A percentile compares a stretch with the other conserved stretches of the same genome.
These are phyloP conservation scores for Phtheirospermum japonicum DNA, from an alignment of 257 asterid species.

Conservation along the genomic window DNA sequence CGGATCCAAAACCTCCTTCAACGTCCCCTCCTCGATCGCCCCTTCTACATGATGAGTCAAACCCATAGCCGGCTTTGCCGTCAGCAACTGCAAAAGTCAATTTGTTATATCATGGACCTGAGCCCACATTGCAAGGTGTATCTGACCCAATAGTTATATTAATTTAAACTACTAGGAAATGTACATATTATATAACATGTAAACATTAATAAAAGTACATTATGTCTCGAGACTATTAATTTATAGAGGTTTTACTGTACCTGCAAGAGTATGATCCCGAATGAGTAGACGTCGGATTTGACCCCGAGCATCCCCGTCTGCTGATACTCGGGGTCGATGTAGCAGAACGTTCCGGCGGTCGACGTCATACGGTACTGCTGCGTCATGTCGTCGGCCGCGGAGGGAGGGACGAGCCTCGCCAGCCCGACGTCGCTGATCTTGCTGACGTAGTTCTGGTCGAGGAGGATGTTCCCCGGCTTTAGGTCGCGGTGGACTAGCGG, in stretches of 20 bases:
- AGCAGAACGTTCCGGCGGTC: slow-evolving; percentile 87
- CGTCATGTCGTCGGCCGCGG: slow-evolving; percentile 54
- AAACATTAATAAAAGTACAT: too few species aligned
- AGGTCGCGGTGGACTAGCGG: slow-evolving; percentile 93
- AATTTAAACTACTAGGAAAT: too few species aligned
- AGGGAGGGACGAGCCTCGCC: slow-evolving; percentile 76
- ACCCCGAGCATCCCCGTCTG: slow-evolving; percentile 94
- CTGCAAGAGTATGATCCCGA: slow-evolving; percentile 73
- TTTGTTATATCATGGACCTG: too few species aligned
- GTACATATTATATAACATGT: too few species aligned
- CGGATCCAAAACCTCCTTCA: slow-evolving; percentile 61
- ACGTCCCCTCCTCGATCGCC: slow-evolving; percentile 52
- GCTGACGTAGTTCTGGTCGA: slow-evolving; percentile 71
- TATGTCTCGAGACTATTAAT: too few species aligned
- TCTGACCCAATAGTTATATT: too few species aligned
- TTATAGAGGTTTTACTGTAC: too few species aligned
- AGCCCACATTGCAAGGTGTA: too few species aligned
- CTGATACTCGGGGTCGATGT: slow-evolving; percentile 91
- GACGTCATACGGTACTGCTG: slow-evolving; percentile 82
- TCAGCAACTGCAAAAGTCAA: slow-evolving; percentile 48
- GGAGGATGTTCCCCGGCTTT: slow-evolving; percentile 82
- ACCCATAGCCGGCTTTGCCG: slow-evolving; percentile 80
- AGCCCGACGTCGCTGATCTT: slow-evolving; percentile 85
- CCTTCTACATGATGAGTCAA: slow-evolving; percentile 45
- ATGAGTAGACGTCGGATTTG: slow-evolving; percentile 80